Evolutionary conservation across 805 yeast genomes (phyloP), one percentile per base, ranked within the genome.

Genomic region (Saccharomyces kudriavzevii): DNA sequence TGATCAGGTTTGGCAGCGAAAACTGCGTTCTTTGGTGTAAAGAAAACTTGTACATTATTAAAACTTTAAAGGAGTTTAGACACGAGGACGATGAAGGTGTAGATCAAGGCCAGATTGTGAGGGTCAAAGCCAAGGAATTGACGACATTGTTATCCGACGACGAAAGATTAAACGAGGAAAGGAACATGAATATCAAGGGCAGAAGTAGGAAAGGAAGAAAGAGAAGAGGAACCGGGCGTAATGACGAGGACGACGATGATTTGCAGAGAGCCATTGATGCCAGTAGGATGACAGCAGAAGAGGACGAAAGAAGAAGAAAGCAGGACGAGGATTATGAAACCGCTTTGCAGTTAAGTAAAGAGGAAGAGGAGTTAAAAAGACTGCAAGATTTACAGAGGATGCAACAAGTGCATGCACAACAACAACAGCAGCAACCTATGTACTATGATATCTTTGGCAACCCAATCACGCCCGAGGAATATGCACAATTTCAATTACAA

Each of bases 21-120:
- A 85, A 86, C 63, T 92, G 91, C 62, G 96, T 91, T 6, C 74
- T 84, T 45, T 91, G 98, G 98, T 83, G 92, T 55, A 85, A 83
- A 66, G 96, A 89, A 65, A 91, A 91, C 67, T 70, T 91, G 45
- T 91, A 90, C 71, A 80, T 91, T 53, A 82, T 91, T 70, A 90
- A 90, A 72, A 90, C 97, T 0, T 75, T 91, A 61, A 80, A 96
- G 53, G 98, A 91, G 68, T 91, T 92, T 69, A 87, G 85, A 60
- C 87, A 83, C 65, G 76, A 78, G 47, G 97, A 91, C 66, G 91
- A 87, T 50, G 67, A 76, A 13, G 90, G 87, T 50, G 74, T 77
- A 30, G 98, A 91, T 70, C 94, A 88, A 62, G 97, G 98, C 17
- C 86, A 87, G 6, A 81, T 88, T 52, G 85, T 85, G 52, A 79